A percentile compares a stretch with the other conserved stretches of the same genome.
Conservation (phyloP, 805 yeast genomes). For the Candida orba region DNA sequence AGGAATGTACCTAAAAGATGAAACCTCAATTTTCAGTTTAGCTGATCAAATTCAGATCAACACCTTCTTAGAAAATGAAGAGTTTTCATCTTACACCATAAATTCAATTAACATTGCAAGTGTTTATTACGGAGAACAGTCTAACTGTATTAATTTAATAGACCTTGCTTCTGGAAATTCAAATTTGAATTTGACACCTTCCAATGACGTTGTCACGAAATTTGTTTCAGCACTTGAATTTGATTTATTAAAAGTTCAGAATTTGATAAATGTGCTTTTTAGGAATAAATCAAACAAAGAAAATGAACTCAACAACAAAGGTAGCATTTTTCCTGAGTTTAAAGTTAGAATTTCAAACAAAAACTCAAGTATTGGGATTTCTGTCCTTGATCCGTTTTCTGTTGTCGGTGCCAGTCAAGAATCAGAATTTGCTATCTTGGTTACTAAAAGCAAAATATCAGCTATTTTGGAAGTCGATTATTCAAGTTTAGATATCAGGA, state of each 20-base stretch:
- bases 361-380: neutral
- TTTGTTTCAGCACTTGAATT: neutral
- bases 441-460: neutral
- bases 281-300: neutral
- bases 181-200: neutral
- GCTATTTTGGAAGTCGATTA: neutral
- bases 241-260: neutral
- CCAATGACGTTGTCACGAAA: neutral
- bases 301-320: neutral
- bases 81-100: too few relatives aligned
- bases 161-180: neutral
- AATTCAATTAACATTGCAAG: neutral
- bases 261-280: neutral
- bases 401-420: constrained; percentile 1
- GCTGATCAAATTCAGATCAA: too few relatives aligned
- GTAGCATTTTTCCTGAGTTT: neutral
- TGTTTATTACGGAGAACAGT: neutral
- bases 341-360: constrained; percentile 1
- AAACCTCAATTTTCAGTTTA: too few relatives aligned
- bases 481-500: neutral
- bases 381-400: neutral
- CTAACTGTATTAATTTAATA: neutral
- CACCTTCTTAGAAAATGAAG: too few relatives aligned
- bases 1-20: too few relatives aligned
- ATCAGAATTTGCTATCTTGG: neutral